These are phyloP conservation scores for Hymenoscyphus infarciens DNA, from an alignment of 2,329 filamentous ascomycete genomes.

Conservation along the genomic window DNA sequence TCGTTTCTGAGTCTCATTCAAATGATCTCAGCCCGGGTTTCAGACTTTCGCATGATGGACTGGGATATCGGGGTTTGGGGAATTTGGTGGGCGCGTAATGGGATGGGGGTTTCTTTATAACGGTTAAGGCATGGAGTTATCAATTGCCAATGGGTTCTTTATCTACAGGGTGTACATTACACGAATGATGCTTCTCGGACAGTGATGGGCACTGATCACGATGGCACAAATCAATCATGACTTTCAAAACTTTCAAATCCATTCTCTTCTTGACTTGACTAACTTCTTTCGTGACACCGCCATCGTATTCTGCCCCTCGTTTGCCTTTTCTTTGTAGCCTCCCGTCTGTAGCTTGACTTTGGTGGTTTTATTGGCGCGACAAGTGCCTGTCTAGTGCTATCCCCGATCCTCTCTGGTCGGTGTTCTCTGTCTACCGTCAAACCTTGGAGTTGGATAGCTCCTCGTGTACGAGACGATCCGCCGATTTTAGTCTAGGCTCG, in stretches of 20 bases:
- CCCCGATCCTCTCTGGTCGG: too few relatives aligned
- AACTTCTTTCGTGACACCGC: too few relatives aligned
- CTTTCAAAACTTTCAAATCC: conserved; percentile 9
- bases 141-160: conserved; percentile 16
- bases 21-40: conserved; percentile 5
- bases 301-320: too few relatives aligned
- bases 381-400: too few relatives aligned
- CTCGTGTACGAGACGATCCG: too few relatives aligned
- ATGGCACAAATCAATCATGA: conserved; percentile 24
- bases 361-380: too few relatives aligned
- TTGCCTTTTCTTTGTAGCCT: too few relatives aligned
- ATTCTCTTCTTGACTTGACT: background rate
- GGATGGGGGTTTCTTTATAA: conserved; percentile 27
- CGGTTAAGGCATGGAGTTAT: conserved; percentile 32
- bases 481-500: too few relatives aligned
- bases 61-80: background rate
- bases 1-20: background rate
- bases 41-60: conserved; percentile 10
- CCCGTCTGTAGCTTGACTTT: too few relatives aligned
- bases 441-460: too few relatives aligned
- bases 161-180: conserved; percentile 32
- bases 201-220: conserved; percentile 33
- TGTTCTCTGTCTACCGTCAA: too few relatives aligned
- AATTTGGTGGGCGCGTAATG: conserved; percentile 28
- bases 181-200: conserved; percentile 17